Percentiles rank a stretch among this genome's conserved stretches.
These are phyloP conservation scores for Metarhizium album DNA, from an alignment of 2,329 filamentous ascomycete species.

Conservation along the genomic window DNA sequence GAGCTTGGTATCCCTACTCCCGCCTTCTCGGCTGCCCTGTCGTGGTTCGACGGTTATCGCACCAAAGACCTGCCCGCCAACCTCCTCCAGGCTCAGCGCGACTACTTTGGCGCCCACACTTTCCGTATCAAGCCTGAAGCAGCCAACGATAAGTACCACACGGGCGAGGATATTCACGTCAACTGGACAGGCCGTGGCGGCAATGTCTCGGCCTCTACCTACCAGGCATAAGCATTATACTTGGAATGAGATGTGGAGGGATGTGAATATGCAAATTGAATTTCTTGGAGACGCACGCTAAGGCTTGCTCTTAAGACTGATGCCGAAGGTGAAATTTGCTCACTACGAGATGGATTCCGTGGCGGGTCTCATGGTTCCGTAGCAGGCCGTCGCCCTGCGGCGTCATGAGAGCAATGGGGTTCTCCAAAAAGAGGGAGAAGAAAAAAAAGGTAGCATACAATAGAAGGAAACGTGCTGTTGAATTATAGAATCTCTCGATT, in stretches of 20 bases:
- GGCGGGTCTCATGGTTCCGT: background rate
- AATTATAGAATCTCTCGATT: too few relatives aligned
- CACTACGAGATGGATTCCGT: background rate
- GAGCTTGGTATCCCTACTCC: slow-evolving; percentile 93
- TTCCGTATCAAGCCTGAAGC: slow-evolving; percentile 78
- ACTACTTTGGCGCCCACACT: slow-evolving; percentile 96
- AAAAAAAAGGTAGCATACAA: too few relatives aligned
- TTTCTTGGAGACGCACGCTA: background rate
- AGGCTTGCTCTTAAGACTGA: background rate
- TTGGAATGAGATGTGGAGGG: background rate
- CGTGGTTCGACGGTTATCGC: slow-evolving; percentile 98
- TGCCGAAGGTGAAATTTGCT: background rate
- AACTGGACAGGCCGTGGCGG: slow-evolving; percentile 99
- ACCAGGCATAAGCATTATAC: slow-evolving; percentile 69
- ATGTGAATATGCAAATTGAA: background rate
- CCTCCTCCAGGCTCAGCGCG: slow-evolving; percentile 95
- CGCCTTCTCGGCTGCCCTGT: slow-evolving; percentile 91
- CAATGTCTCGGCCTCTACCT: slow-evolving; percentile 93
- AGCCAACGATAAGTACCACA: slow-evolving; percentile 69
- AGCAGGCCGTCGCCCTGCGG: slow-evolving; percentile 12
- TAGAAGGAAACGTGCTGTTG: too few relatives aligned
- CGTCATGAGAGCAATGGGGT: background rate
- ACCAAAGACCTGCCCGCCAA: slow-evolving; percentile 96
- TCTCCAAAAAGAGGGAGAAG: too few relatives aligned
- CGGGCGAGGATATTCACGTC: slow-evolving; percentile 86